Conservation (phyloP, 495 filamentous ascomycete genomes). For the Baudoinia panamericana region DNA sequence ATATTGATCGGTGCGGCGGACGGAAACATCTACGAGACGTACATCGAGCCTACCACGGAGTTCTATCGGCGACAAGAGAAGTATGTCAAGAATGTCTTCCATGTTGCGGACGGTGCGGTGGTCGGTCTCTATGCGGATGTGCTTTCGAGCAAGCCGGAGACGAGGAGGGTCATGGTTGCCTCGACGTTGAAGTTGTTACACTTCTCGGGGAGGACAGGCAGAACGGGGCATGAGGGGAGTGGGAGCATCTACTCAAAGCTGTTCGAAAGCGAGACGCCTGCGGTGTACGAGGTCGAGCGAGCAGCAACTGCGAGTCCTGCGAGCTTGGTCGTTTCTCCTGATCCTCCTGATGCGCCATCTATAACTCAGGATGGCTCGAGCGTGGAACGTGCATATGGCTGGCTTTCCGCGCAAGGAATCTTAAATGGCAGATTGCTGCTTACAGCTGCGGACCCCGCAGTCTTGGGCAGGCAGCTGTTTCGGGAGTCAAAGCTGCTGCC, state of each 20-base stretch:
- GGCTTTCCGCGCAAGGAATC: conserved; percentile 80
- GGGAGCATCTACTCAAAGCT: conserved; percentile 71
- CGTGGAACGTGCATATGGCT: conserved; percentile 68
- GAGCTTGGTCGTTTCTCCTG: conserved; percentile 60
- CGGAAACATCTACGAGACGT: conserved; percentile 91
- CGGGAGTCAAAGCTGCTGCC: conserved; percentile 61
- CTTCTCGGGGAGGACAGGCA: conserved; percentile 61
- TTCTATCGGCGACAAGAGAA: conserved; percentile 92
- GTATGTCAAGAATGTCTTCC: conserved; percentile 71
- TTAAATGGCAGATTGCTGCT: conserved; percentile 64
- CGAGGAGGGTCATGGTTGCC: conserved; percentile 60
- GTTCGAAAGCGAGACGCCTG: conserved; percentile 74
- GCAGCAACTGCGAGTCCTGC: conserved; percentile 40
- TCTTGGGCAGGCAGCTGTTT: conserved; percentile 55
- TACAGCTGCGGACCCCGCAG: conserved; percentile 31
- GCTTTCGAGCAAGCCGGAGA: conserved; percentile 51
- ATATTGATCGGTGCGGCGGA: conserved; percentile 87
- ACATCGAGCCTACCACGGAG: conserved; percentile 82
- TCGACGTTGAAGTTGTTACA: conserved; percentile 64
- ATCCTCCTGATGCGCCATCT: conserved; percentile 39
- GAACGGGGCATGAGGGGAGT: conserved; percentile 63
- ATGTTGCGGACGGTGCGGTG: conserved; percentile 59
- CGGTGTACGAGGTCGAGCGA: conserved; percentile 45
- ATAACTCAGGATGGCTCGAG: conserved; percentile 29
- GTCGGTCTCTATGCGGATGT: conserved; percentile 71